These are phyloP conservation scores for Hawksworthiomyces lignivorus DNA, from an alignment of 2,329 filamentous ascomycete species.

Conservation along the genomic window DNA sequence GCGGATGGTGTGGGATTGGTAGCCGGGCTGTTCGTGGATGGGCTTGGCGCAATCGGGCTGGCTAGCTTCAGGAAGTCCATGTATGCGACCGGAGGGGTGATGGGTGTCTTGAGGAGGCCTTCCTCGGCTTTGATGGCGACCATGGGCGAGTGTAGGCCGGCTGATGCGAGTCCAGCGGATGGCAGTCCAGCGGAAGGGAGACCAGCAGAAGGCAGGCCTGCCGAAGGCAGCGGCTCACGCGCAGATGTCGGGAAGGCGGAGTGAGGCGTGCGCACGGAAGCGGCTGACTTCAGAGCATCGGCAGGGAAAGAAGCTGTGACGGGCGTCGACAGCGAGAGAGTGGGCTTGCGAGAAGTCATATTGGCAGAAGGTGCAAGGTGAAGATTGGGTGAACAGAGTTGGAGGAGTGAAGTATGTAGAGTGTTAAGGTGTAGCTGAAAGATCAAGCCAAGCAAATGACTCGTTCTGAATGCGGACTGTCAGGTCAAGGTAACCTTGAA, in stretches of 20 bases:
- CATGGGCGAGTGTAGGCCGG: slow-evolving; percentile 29
- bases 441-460: slow-evolving; percentile 38
- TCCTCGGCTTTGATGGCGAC: slow-evolving; percentile 60
- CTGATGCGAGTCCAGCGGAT: slow-evolving; percentile 32
- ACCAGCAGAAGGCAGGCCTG: slow-evolving; percentile 30
- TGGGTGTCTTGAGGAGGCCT: slow-evolving; percentile 66
- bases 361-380: slow-evolving; percentile 18
- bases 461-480: slow-evolving; percentile 29
- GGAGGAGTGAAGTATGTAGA: slow-evolving; percentile 6
- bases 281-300: slow-evolving; percentile 23
- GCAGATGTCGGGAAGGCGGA: slow-evolving; percentile 50
- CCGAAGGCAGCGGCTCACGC: slow-evolving; percentile 26
- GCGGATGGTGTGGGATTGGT: background rate
- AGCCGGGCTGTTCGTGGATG: slow-evolving; percentile 3
- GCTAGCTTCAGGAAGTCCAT: slow-evolving; percentile 82
- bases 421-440: no score
- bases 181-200: slow-evolving; percentile 35
- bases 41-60: slow-evolving; percentile 15
- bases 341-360: slow-evolving; percentile 47
- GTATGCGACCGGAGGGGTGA: slow-evolving; percentile 84
- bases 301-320: slow-evolving; percentile 53
- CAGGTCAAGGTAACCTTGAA: slow-evolving; percentile 27
- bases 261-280: slow-evolving; percentile 60
- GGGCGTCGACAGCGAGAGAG: slow-evolving; percentile 53
- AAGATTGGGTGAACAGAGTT: no score